A percentile compares a stretch with the other conserved stretches of the same genome.
Evolutionary conservation across 139 green algal species (phyloP).

Genomic region (Micromonas commoda): DNA sequence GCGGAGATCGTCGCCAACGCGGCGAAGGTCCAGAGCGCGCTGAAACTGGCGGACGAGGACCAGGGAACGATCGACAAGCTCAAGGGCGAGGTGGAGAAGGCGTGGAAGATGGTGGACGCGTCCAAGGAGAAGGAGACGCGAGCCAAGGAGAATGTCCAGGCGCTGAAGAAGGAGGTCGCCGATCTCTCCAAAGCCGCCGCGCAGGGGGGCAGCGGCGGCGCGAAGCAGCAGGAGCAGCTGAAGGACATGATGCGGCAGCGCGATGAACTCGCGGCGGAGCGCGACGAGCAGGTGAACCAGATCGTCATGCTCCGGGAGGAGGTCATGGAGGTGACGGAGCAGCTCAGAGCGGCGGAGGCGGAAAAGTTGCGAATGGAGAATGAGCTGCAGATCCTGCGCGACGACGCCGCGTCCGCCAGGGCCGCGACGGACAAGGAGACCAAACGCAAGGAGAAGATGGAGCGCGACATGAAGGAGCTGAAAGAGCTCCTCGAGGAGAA

Average conservation of each 20-base stretch:
- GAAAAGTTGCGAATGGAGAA: constrained; percentile 58
- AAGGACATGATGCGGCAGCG: constrained; percentile 44
- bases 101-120: constrained; percentile 80
- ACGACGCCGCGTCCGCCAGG: constrained; percentile 55
- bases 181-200: constrained; percentile 75
- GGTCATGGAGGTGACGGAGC: constrained; percentile 59
- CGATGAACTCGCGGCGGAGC: constrained; percentile 67
- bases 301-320: constrained; percentile 52
- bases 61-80: constrained; percentile 71
- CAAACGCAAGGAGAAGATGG: constrained; percentile 28
- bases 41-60: constrained; percentile 88
- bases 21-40: constrained; percentile 78
- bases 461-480: constrained; percentile 39
- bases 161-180: constrained; percentile 73
- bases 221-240: constrained; percentile 56
- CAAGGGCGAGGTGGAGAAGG: constrained; percentile 89
- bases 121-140: constrained; percentile 81
- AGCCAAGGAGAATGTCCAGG: constrained; percentile 71
- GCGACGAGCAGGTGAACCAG: constrained; percentile 60
- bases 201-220: constrained; percentile 67
- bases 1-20: constrained; percentile 78
- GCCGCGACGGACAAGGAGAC: constrained; percentile 56
- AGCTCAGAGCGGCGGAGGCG: constrained; percentile 54
- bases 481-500: constrained; percentile 64
- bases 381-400: constrained; percentile 54